Conservation (phyloP, 2,329 filamentous ascomycete species). For the Sarocladium oryzae region DNA sequence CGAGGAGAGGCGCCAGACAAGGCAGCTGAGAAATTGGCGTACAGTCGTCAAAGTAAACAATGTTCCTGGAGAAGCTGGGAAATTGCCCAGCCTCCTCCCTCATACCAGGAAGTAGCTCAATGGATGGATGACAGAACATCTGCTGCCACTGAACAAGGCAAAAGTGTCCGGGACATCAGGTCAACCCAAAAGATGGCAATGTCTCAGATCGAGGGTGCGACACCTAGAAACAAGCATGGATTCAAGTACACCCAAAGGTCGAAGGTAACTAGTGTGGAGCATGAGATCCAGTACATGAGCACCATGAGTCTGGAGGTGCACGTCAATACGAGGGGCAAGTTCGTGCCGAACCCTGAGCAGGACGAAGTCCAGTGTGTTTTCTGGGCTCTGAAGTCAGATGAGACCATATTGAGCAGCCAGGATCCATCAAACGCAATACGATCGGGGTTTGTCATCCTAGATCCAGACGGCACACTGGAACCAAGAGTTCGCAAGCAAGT, state of each 20-base stretch:
- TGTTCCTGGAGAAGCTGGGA: constrained; percentile 67
- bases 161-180: constrained; percentile 14
- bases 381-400: constrained; percentile 80
- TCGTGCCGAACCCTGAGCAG: constrained; percentile 83
- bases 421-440: constrained; percentile 43
- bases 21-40: constrained; percentile 37
- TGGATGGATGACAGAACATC: constrained; percentile 52
- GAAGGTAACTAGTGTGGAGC: constrained; percentile 68
- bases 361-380: constrained; percentile 86
- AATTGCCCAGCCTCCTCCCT: constrained; percentile 64
- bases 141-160: constrained; percentile 8
- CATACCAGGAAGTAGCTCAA: constrained; percentile 56
- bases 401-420: constrained; percentile 45
- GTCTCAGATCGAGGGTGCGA: constrained; percentile 85
- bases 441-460: constrained; percentile 68
- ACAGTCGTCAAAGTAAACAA: constrained; percentile 37
- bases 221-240: constrained; percentile 72
- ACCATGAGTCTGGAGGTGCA: constrained; percentile 93
- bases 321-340: constrained; percentile 73
- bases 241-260: constrained; percentile 81
- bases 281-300: constrained; percentile 91
- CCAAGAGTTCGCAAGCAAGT: constrained; percentile 57
- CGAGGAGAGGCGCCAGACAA: constrained; percentile 21
- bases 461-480: constrained; percentile 52
- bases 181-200: constrained; percentile 35